A percentile compares a stretch with the other conserved stretches of the same genome.
Evolutionary conservation across 2,329 filamentous ascomycete species (phyloP).

Genomic region (Rasamsonia emersonii): DNA sequence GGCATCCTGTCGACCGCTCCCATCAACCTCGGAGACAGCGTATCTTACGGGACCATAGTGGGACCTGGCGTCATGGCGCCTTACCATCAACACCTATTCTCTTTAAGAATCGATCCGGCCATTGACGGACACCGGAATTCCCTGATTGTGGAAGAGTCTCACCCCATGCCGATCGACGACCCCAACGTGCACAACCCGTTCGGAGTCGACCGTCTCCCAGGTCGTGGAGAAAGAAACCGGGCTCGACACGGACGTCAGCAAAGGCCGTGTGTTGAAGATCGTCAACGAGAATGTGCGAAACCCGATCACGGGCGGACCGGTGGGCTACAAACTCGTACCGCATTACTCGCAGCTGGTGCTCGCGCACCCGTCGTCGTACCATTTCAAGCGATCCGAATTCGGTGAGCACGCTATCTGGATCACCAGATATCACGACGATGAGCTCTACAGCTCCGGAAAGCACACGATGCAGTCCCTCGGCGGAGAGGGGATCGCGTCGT

Average conservation of each 20-base stretch:
- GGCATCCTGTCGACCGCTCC: slow-evolving; percentile 57
- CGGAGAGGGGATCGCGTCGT: slow-evolving; percentile 16
- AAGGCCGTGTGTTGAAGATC: slow-evolving; percentile 47
- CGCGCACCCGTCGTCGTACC: slow-evolving; percentile 41
- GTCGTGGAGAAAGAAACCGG: slow-evolving; percentile 34
- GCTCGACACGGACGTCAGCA: slow-evolving; percentile 32
- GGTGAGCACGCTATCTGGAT: slow-evolving; percentile 45
- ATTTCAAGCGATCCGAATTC: slow-evolving; percentile 45
- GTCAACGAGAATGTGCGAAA: slow-evolving; percentile 45
- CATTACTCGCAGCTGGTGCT: slow-evolving; percentile 49
- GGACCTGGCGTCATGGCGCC: slow-evolving; percentile 56
- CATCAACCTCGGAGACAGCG: slow-evolving; percentile 49
- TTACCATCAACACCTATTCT: slow-evolving; percentile 65
- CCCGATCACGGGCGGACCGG: slow-evolving; percentile 41
- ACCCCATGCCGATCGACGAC: slow-evolving; percentile 46
- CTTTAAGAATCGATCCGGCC: slow-evolving; percentile 55
- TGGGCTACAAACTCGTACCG: slow-evolving; percentile 47
- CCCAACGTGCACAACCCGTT: slow-evolving; percentile 38
- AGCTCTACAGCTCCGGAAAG: slow-evolving; percentile 42
- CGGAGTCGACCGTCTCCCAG: slow-evolving; percentile 33
- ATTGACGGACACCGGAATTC: slow-evolving; percentile 49
- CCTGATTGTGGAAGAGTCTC: slow-evolving; percentile 46
- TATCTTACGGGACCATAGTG: slow-evolving; percentile 54
- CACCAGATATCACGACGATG: slow-evolving; percentile 41
- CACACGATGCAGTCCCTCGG: slow-evolving; percentile 42